Base-by-base conservation (phyloP, 805 yeast species). In the Maudiozyma barnettii region DNA sequence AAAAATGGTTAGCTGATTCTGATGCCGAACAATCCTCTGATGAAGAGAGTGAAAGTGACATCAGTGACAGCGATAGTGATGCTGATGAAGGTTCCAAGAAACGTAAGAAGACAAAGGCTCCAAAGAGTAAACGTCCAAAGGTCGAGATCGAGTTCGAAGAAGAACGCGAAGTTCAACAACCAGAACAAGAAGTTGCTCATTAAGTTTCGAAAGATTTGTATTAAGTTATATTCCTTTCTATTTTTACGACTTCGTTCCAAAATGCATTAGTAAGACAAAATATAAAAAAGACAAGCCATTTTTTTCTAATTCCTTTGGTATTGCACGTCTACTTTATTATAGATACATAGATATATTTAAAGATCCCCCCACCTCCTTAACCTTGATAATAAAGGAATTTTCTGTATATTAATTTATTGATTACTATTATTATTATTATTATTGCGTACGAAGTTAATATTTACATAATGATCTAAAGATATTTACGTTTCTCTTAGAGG, bases 91-190 rank as follows among this genome's bases (percentile, higher is more conserved):
- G 63, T 52, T 67, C 66, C 54, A 65, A 62, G 48, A 63, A 66
- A 53, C 69, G 68, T 51, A 73, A 65, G 54, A 62, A 58, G 53
- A 55, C 64, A 45, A 55, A 57, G 14, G 60, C 66, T 49, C 58
- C 69, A 41, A 70, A 63, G 60, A 67, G 60, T 58, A 81, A 79
- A 71, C 82, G 84, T 70, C 82, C 85, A 41, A 78, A 81, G 65
- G 79, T 82, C 50, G 91, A 82, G 66, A 81, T 87, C 53, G 96
- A 87, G 69, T 84, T 85, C 65, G 96, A 88, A 69, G 81, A 81
- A 64, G 89, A 84, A 42, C 55, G 49, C 22, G 51, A 51, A 55
- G 75, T 74, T 16, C 66, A 58, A 33, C 64, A 59, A 29, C 50
- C 54, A 21, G 60, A 55, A 39, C 66, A 61, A 45, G 63, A 63